A percentile compares a stretch with the other conserved stretches of the same genome.
Conservation (phyloP, 192 early-diverging fungal genomes). For the Coemansia sp. region DNA sequence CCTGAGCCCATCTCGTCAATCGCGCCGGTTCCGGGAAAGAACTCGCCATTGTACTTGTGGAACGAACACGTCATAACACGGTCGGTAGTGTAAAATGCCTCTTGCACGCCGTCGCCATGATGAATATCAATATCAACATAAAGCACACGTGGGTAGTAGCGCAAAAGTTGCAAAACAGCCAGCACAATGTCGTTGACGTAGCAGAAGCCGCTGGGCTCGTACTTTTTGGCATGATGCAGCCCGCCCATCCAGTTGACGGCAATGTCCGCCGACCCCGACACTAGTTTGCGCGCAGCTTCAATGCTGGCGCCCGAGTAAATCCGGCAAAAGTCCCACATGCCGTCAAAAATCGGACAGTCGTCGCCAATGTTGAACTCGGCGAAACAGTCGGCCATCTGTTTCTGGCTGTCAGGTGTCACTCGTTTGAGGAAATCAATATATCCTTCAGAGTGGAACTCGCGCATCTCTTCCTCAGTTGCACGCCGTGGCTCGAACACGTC, state of each 20-base stretch:
- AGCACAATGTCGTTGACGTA: conserved; percentile 95
- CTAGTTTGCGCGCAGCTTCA: conserved; percentile 83
- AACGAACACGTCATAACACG: conserved; percentile 96
- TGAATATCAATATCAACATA: conserved; percentile 94
- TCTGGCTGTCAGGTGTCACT: conserved; percentile 73
- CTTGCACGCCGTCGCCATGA: conserved; percentile 93
- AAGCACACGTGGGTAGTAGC: conserved; percentile 81
- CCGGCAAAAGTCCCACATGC: conserved; percentile 92
- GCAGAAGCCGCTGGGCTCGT: conserved; percentile 90
- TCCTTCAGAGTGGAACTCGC: conserved; percentile 91
- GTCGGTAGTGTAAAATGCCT: conserved; percentile 44
- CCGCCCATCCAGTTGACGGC: conserved; percentile 94
- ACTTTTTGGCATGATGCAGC: conserved; percentile 79
- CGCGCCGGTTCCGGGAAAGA: conserved; percentile 95
- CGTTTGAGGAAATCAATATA: conserved; percentile 95
- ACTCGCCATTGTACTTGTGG: conserved; percentile 91
- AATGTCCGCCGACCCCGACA: conserved; percentile 79
- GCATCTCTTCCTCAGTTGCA: conserved; percentile 87
- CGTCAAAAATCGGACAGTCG: conserved; percentile 97
- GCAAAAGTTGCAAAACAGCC: conserved; percentile 70
- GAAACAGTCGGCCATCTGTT: conserved; percentile 57
- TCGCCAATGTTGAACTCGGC: conserved; percentile 89
- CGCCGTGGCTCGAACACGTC: conserved; percentile 79
- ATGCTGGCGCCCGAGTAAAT: conserved; percentile 94
- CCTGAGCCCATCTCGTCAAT: conserved; percentile 84